These are phyloP conservation scores for Paramecium bursaria DNA, from an alignment of 73 alveolate genomes.

Conservation along the genomic window DNA sequence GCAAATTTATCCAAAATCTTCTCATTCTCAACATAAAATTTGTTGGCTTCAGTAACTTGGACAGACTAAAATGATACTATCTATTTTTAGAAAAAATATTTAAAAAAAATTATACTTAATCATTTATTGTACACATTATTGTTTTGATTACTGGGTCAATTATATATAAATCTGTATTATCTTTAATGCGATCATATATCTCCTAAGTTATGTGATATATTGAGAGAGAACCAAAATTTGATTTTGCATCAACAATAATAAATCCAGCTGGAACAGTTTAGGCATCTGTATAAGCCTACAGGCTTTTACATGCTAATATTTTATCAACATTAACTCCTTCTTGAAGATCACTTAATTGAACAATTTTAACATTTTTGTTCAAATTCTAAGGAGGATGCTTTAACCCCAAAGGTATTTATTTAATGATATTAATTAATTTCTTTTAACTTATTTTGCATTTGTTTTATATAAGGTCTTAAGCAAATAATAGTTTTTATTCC, in stretches of 20 bases:
- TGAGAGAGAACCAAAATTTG: slow-evolving; percentile 8
- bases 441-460: slow-evolving; percentile 40
- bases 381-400: slow-evolving; percentile 34
- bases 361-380: slow-evolving; percentile 17
- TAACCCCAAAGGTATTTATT: slow-evolving; percentile 44
- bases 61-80: slow-evolving; percentile 8
- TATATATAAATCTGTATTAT: slow-evolving; percentile 30
- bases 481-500: background rate
- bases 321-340: slow-evolving; percentile 10
- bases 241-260: slow-evolving; percentile 41
- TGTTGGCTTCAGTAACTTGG: slow-evolving; percentile 42
- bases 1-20: slow-evolving; percentile 23
- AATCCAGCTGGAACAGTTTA: slow-evolving; percentile 60
- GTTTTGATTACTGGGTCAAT: slow-evolving; percentile 30
- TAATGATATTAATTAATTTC: slow-evolving; percentile 17
- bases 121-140: slow-evolving; percentile 3
- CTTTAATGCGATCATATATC: slow-evolving; percentile 40
- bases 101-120: background rate
- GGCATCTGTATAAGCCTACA: slow-evolving; percentile 1
- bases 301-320: slow-evolving; percentile 43
- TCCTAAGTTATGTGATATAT: slow-evolving; percentile 24
- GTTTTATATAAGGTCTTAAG: background rate
- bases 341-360: slow-evolving; percentile 8
- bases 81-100: slow-evolving; percentile 18
- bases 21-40: slow-evolving; percentile 54